Percentiles rank a stretch among this genome's conserved stretches.
Conservation (phyloP, 345 rosid genomes). For the Salix brachista region DNA sequence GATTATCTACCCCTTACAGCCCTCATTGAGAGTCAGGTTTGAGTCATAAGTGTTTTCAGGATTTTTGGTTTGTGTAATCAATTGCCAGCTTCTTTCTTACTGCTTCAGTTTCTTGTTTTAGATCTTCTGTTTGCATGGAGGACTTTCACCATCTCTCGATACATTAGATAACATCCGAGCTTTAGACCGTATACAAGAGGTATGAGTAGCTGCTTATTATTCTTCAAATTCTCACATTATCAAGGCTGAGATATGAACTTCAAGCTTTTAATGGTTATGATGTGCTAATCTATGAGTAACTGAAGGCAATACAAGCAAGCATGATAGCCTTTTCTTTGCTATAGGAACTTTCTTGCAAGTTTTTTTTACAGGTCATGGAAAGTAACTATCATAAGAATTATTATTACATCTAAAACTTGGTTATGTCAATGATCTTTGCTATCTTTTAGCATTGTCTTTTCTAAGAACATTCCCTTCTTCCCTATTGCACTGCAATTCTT, state of each 20-base stretch:
- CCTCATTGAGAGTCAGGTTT: slow-evolving; percentile 92
- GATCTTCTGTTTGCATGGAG: slow-evolving; percentile 96
- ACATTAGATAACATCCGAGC: slow-evolving; percentile 86
- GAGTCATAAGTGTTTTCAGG: slow-evolving; percentile 7
- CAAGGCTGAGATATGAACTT: background rate
- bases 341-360: background rate
- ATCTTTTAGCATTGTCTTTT: background rate
- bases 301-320: background rate
- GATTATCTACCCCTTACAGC: slow-evolving; percentile 92
- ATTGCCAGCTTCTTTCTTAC: slow-evolving; percentile 8
- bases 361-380: background rate
- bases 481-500: background rate
- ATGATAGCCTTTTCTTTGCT: background rate
- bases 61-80: slow-evolving; percentile 4
- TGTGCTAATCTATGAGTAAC: background rate
- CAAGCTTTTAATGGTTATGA: background rate
- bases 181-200: slow-evolving; percentile 96
- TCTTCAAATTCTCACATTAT: background rate
- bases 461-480: background rate
- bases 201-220: slow-evolving; percentile 12
- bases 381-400: background rate
- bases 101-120: slow-evolving; percentile 14
- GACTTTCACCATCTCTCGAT: slow-evolving; percentile 91
- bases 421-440: background rate
- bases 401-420: background rate